These are phyloP conservation scores for Fusarium odoratissimum DNA, from an alignment of 2,329 filamentous ascomycete genomes.

Conservation along the genomic window DNA sequence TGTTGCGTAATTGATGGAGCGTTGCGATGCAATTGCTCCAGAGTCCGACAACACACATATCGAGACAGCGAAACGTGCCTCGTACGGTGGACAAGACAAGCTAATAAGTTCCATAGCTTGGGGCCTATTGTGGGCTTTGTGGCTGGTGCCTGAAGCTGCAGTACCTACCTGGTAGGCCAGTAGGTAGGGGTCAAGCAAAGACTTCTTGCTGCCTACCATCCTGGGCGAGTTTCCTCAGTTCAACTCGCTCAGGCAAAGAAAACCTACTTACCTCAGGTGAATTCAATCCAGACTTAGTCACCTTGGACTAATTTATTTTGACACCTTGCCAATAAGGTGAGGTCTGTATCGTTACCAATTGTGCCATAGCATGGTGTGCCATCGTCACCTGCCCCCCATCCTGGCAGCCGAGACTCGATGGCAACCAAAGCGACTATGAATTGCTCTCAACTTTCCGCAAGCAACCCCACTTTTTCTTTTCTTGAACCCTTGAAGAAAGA, in stretches of 20 bases:
- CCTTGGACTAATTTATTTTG: neutral
- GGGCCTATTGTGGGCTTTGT: neutral
- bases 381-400: slow-evolving; percentile 37
- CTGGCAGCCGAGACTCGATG: slow-evolving; percentile 11
- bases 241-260: neutral
- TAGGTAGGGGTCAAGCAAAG: neutral
- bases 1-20: slow-evolving; percentile 35
- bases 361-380: slow-evolving; percentile 19
- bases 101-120: neutral
- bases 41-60: slow-evolving; percentile 32
- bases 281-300: neutral
- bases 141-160: neutral
- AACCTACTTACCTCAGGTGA: neutral
- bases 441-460: slow-evolving; percentile 3
- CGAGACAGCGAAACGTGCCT: slow-evolving; percentile 42
- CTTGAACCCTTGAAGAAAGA: slow-evolving; percentile 20
- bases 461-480: slow-evolving; percentile 27
- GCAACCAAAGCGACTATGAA: slow-evolving; percentile 6
- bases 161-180: neutral
- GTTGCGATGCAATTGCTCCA: slow-evolving; percentile 28
- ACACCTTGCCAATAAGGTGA: neutral
- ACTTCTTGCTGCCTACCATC: neutral
- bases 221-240: neutral
- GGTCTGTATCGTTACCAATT: slow-evolving; percentile 2
- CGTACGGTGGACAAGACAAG: slow-evolving; percentile 42